Evolutionary conservation across 2,329 filamentous ascomycete genomes (phyloP).

Genomic region (Passalora sequoiae): DNA sequence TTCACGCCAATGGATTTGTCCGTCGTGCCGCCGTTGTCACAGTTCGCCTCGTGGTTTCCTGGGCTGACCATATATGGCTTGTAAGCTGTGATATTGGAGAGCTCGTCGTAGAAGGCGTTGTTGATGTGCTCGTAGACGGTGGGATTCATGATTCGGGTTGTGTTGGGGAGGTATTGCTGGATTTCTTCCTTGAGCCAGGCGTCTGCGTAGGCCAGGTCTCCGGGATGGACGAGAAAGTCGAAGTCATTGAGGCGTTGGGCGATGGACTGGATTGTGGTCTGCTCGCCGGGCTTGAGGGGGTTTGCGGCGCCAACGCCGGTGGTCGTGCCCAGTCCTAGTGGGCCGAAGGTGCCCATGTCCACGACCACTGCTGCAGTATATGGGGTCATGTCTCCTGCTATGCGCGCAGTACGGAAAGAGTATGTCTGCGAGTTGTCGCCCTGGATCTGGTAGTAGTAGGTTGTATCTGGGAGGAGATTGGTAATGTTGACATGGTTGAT

Average conservation of each 20-base stretch:
- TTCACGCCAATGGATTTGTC: conserved; percentile 34
- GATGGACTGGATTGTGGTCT: conserved; percentile 50
- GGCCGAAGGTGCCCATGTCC: conserved; percentile 39
- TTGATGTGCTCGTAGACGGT: conserved; percentile 53
- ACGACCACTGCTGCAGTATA: conserved; percentile 52
- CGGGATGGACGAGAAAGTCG: conserved; percentile 34
- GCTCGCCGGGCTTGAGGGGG: conserved; percentile 47
- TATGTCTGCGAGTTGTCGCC: not conserved
- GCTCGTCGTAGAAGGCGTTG: conserved; percentile 54
- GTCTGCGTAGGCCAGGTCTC: conserved; percentile 56
- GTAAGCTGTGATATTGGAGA: conserved; percentile 42
- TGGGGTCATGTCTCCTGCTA: conserved; percentile 46
- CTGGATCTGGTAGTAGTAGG: conserved; percentile 15
- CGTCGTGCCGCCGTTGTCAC: conserved; percentile 42
- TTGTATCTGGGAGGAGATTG: conserved; percentile 17
- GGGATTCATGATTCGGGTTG: conserved; percentile 40
- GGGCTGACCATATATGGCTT: conserved; percentile 49
- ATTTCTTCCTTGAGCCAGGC: conserved; percentile 52
- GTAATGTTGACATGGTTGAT: conserved; percentile 23
- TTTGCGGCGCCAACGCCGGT: conserved; percentile 48
- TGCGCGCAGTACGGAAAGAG: conserved; percentile 11
- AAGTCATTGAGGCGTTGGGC: conserved; percentile 8
- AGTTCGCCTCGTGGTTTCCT: conserved; percentile 49
- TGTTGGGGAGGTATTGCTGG: conserved; percentile 21
- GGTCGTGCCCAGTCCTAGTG: conserved; percentile 35